A percentile compares a stretch with the other conserved stretches of the same genome.
Conservation (phyloP, 169 alveolate species). For the Plasmodium vivax region DNA sequence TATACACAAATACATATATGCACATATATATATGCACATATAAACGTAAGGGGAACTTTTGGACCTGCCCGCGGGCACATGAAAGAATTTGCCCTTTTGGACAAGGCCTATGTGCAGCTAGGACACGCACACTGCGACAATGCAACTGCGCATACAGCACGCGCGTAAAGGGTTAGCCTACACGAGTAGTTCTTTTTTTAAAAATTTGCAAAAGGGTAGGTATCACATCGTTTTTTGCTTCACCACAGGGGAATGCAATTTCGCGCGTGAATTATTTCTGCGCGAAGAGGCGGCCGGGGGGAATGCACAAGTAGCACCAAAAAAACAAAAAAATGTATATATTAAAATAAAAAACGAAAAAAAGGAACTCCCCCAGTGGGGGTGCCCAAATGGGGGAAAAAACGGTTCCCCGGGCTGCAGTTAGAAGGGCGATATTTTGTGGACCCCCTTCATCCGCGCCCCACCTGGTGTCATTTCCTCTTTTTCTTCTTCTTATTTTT, state of each 20-base stretch:
- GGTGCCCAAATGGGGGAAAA: neutral
- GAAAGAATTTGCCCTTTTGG: neutral
- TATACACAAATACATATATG: too few species aligned
- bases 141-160: neutral
- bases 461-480: neutral
- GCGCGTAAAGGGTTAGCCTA: neutral
- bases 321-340: neutral
- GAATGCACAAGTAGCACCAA: neutral
- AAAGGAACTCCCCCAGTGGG: neutral
- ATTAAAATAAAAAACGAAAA: neutral
- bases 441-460: neutral
- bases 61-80: neutral
- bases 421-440: neutral
- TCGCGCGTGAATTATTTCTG: conserved; percentile 10
- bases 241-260: conserved; percentile 1
- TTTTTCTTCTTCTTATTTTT: conserved; percentile 41
- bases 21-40: neutral
- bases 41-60: neutral
- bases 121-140: neutral
- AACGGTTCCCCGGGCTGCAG: neutral
- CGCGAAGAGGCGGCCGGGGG: neutral
- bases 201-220: neutral
- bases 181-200: neutral
- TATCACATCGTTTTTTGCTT: neutral
- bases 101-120: neutral